Base-by-base conservation (phyloP, 768 basidiomycete genomes). In the Auriculariales sp. region DNA sequence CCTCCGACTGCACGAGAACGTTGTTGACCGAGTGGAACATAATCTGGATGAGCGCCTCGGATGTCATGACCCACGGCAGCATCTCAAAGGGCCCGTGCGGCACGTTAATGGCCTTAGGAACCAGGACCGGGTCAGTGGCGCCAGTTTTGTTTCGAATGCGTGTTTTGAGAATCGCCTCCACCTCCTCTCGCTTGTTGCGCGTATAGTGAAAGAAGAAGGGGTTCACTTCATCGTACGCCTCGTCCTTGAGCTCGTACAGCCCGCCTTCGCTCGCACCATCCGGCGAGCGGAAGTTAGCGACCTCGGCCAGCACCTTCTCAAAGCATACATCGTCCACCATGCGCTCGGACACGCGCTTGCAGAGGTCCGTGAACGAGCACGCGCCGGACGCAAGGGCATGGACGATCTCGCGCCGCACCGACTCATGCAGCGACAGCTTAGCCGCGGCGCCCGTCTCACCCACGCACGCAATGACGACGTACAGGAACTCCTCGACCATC, bases 151-250 rank as follows among this genome's bases (percentile, higher is more conserved):
- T 84, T 70, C 75, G 81, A 47, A 81, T 56, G 36, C 87, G 72
- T 45, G 71, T 74, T 52, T 77, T 72, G 45, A 93, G 66, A 3
- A 85, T 74, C 34, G 71, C 76, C 58, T 92, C 90, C 24, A 90
- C 94, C 61, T 92, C 88, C 57, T 94, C 89, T 33, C 92, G 76
- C 56, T 89, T 82, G 66, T 98, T 98, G 33, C 93, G 74, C 14
- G 88, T 83, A 62, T 95, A 97, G 60, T 97, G 93, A 60, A 84
- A 87, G 69, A 93, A 95, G 67, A 92, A 95, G 0, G 93, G 92
- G 58, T 97, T 86, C 54, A 97, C 84, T 54, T 95, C 86, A 53
- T 81, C 83, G 62, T 78, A 91, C 17, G 69, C 71, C 56, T 83
- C 85, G 42, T 89, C 79, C 61, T 81, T 84, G 48, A 98, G 76